Evolutionary conservation across 2,329 filamentous ascomycete genomes (phyloP).

Genomic region (Clonostachys byssicola): DNA sequence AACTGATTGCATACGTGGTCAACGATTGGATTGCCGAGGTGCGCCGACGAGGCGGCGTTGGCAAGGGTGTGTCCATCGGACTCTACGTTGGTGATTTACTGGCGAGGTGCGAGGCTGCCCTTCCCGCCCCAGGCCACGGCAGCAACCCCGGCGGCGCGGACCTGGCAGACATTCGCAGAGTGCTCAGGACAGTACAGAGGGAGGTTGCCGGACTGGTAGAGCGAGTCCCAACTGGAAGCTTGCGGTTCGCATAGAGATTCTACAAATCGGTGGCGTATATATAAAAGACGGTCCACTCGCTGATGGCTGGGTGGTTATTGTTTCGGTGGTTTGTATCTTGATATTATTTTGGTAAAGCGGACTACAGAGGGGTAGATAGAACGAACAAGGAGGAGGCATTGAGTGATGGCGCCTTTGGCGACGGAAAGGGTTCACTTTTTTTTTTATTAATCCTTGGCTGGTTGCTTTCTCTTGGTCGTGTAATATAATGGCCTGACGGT

Average conservation of each 20-base stretch:
- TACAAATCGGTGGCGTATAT: too few relatives aligned
- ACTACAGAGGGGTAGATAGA: too few relatives aligned
- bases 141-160: constrained; percentile 40
- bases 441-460: too few relatives aligned
- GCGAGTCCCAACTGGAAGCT: constrained; percentile 31
- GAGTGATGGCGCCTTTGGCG: too few relatives aligned
- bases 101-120: constrained; percentile 40
- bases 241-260: constrained; percentile 17
- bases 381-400: too few relatives aligned
- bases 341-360: too few relatives aligned
- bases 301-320: too few relatives aligned
- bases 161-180: constrained; percentile 34
- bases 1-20: constrained; percentile 47
- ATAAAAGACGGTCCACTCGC: too few relatives aligned
- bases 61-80: constrained; percentile 31
- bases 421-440: too few relatives aligned
- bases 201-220: constrained; percentile 39
- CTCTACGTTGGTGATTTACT: constrained; percentile 45
- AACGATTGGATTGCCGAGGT: constrained; percentile 45
- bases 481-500: too few relatives aligned
- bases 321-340: too few relatives aligned
- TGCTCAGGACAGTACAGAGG: constrained; percentile 34
- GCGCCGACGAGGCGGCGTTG: constrained; percentile 37
- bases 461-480: too few relatives aligned
- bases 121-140: constrained; percentile 30